Evolutionary conservation across 176 grass and related monocot genomes (phyloP).

Genomic region (Areca catechu): DNA sequence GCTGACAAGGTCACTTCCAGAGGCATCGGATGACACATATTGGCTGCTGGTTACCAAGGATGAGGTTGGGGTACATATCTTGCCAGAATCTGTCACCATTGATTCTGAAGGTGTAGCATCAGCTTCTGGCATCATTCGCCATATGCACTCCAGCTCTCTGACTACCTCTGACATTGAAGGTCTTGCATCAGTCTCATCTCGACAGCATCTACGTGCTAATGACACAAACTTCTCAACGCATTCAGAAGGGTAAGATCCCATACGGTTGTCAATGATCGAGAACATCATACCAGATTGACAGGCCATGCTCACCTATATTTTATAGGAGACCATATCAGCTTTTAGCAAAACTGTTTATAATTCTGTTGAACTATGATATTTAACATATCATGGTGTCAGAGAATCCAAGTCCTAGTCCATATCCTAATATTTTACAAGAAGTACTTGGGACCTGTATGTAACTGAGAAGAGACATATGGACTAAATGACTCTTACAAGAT

Average conservation of each 20-base stretch:
- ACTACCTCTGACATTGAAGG: constrained; percentile 78
- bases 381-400: not conserved
- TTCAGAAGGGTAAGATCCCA: constrained; percentile 39
- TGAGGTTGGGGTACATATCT: constrained; percentile 10
- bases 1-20: constrained; percentile 16
- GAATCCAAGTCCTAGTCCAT: no score
- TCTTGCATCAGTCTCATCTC: constrained; percentile 53
- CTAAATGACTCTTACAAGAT: no score
- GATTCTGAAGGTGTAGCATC: constrained; percentile 10
- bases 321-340: constrained; percentile 15
- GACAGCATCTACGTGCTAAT: constrained; percentile 70
- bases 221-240: constrained; percentile 37
- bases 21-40: constrained; percentile 27
- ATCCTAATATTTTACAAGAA: no score
- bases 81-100: not conserved
- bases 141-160: constrained; percentile 62
- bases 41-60: constrained; percentile 16
- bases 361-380: not conserved
- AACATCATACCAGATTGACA: constrained; percentile 40
- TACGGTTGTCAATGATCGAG: constrained; percentile 45
- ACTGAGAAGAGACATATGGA: no score
- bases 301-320: constrained; percentile 46
- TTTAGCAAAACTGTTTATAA: not conserved
- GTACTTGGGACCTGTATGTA: no score
- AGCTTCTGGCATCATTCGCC: constrained; percentile 33